phyloP scores from a whole-genome alignment of 371 early-diverging fungal species.

The Nosema granulosis region DNA sequence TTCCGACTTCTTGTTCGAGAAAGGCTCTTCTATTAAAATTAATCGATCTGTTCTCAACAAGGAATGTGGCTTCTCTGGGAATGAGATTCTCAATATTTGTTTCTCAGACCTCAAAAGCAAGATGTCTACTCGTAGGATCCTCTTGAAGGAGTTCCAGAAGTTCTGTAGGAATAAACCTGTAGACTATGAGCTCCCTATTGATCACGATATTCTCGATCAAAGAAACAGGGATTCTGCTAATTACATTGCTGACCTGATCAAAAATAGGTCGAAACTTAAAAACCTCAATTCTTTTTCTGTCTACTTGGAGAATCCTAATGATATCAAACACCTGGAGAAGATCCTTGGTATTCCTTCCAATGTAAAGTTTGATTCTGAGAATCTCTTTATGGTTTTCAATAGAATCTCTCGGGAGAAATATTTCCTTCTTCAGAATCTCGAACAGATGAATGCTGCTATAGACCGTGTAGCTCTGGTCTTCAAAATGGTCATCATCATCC shows the following conservation, averaged over 20 bases:
- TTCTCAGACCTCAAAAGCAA: background rate
- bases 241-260: background rate
- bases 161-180: slow-evolving; percentile 13
- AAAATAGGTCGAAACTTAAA: background rate
- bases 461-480: slow-evolving; percentile 54
- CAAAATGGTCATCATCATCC: slow-evolving; percentile 47
- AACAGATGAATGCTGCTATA: slow-evolving; percentile 64
- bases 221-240: background rate
- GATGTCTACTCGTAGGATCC: slow-evolving; percentile 53
- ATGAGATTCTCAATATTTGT: background rate
- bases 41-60: background rate
- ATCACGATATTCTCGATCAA: slow-evolving; percentile 2
- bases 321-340: slow-evolving; percentile 49
- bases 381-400: slow-evolving; percentile 57
- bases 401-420: slow-evolving; percentile 61
- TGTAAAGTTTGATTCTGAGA: slow-evolving; percentile 38
- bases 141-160: slow-evolving; percentile 64
- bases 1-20: background rate
- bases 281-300: background rate
- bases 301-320: slow-evolving; percentile 35
- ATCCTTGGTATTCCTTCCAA: slow-evolving; percentile 38
- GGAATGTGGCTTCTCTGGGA: background rate
- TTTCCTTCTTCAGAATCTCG: slow-evolving; percentile 58
- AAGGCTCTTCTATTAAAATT: background rate
- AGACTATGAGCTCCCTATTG: background rate